These are phyloP conservation scores for Plenodomus tracheiphilus DNA, from an alignment of 2,329 filamentous ascomycete genomes.

Conservation along the genomic window DNA sequence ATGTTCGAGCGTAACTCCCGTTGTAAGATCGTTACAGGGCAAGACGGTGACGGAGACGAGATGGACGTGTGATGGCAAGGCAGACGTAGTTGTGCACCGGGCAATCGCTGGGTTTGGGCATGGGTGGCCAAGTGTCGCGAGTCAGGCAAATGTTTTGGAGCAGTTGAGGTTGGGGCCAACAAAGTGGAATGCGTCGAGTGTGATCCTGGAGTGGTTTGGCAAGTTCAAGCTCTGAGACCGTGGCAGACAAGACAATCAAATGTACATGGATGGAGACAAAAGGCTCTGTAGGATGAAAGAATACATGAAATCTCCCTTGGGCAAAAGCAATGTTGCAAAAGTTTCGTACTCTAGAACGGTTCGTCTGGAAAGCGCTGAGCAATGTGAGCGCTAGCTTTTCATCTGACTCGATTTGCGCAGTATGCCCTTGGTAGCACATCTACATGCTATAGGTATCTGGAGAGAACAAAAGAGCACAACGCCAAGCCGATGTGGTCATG, in stretches of 20 bases:
- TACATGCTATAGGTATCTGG: not conserved
- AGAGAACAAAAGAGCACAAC: not conserved
- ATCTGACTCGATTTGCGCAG: not conserved
- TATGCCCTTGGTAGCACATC: not conserved
- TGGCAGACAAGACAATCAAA: too few species aligned
- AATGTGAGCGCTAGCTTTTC: not conserved
- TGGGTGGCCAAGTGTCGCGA: constrained; percentile 24
- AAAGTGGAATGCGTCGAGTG: constrained; percentile 24
- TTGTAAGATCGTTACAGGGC: constrained; percentile 5
- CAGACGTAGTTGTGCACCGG: constrained; percentile 19
- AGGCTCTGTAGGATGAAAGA: not conserved
- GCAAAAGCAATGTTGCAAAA: not conserved
- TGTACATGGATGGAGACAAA: not conserved
- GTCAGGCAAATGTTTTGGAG: constrained; percentile 24
- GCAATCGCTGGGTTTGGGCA: constrained; percentile 24
- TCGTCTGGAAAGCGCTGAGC: not conserved
- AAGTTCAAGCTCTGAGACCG: constrained; percentile 16
- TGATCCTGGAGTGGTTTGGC: constrained; percentile 24
- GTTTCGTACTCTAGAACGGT: not conserved
- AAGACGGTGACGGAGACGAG: constrained; percentile 12
- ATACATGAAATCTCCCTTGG: not conserved
- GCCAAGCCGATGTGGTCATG: not conserved
- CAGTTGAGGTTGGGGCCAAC: constrained; percentile 19
- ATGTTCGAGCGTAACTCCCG: constrained; percentile 4
- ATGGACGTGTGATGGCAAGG: constrained; percentile 19